These are phyloP conservation scores for Penicillium coprophilum DNA, from an alignment of 495 filamentous ascomycete species.

Conservation along the genomic window DNA sequence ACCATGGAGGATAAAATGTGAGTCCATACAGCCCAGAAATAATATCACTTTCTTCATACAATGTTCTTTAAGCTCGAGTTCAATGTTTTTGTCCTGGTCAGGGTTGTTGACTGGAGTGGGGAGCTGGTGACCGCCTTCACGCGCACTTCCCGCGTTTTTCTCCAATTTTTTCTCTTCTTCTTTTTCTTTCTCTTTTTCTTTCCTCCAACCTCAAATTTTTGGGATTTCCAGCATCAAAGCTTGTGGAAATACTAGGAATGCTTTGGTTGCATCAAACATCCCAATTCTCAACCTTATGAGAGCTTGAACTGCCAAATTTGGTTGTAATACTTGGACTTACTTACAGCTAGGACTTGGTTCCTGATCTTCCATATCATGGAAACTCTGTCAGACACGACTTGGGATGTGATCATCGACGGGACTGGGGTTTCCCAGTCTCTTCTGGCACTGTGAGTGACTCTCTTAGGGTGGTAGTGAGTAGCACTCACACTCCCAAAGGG, in stretches of 20 bases:
- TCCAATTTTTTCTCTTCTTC: constrained; percentile 14
- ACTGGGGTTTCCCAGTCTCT: constrained; percentile 90
- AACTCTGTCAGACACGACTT: constrained; percentile 71
- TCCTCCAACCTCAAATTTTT: neutral
- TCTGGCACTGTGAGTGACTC: constrained; percentile 76
- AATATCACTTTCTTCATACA: no score
- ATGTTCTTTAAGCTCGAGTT: no score
- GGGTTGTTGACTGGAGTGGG: constrained; percentile 7
- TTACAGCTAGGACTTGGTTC: constrained; percentile 21
- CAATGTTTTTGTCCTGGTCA: no score
- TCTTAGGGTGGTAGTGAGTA: constrained; percentile 19
- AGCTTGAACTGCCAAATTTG: constrained; percentile 26
- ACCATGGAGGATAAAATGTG: no score
- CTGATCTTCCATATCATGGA: constrained; percentile 59
- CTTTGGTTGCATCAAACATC: constrained; percentile 12
- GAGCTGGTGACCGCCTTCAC: constrained; percentile 13
- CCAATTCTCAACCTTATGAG: constrained; percentile 30
- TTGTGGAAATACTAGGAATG: constrained; percentile 10
- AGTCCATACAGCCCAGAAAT: no score
- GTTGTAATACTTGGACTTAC: constrained; percentile 29
- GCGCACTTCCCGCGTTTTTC: constrained; percentile 10
- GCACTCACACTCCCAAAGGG: constrained; percentile 65
- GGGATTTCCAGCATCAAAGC: neutral
- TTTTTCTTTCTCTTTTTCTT: constrained; percentile 6
- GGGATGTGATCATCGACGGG: constrained; percentile 90